These are phyloP conservation scores for Bruguiera gymnorhiza DNA, from an alignment of 345 rosid genomes.

Conservation along the genomic window DNA sequence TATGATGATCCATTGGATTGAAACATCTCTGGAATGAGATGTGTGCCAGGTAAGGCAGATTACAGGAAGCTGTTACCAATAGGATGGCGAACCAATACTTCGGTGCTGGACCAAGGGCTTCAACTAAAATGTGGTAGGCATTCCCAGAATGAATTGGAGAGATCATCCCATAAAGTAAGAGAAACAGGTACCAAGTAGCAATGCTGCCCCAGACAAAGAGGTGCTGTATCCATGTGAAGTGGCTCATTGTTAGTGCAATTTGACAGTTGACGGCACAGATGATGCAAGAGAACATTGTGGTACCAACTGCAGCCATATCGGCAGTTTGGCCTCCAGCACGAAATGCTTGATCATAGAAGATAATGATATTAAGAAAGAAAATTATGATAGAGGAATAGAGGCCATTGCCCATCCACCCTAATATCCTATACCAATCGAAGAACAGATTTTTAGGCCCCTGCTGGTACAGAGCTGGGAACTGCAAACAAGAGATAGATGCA, in stretches of 20 bases:
- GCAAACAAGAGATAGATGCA: not conserved
- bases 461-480: slow-evolving; percentile 79
- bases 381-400: slow-evolving; percentile 49
- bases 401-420: slow-evolving; percentile 73
- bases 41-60: slow-evolving; percentile 51
- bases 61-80: slow-evolving; percentile 42
- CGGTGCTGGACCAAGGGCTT: slow-evolving; percentile 51
- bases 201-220: slow-evolving; percentile 75
- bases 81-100: slow-evolving; percentile 47
- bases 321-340: slow-evolving; percentile 38
- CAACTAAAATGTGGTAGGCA: slow-evolving; percentile 42
- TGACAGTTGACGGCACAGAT: slow-evolving; percentile 73
- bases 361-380: slow-evolving; percentile 23
- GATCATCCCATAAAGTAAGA: slow-evolving; percentile 48
- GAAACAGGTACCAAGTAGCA: slow-evolving; percentile 49
- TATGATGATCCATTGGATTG: slow-evolving; percentile 66
- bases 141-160: slow-evolving; percentile 41
- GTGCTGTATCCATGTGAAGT: slow-evolving; percentile 83
- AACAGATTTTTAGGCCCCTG: slow-evolving; percentile 68
- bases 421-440: slow-evolving; percentile 64
- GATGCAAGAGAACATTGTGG: slow-evolving; percentile 53
- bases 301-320: slow-evolving; percentile 48
- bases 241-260: slow-evolving; percentile 59
- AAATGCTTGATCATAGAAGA: slow-evolving; percentile 32
- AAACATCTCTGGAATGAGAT: slow-evolving; percentile 43